Percentiles rank a stretch among this genome's conserved stretches.
Evolutionary conservation across 2,329 filamentous ascomycete species (phyloP).

Genomic region (Salinomyces thailandicus): DNA sequence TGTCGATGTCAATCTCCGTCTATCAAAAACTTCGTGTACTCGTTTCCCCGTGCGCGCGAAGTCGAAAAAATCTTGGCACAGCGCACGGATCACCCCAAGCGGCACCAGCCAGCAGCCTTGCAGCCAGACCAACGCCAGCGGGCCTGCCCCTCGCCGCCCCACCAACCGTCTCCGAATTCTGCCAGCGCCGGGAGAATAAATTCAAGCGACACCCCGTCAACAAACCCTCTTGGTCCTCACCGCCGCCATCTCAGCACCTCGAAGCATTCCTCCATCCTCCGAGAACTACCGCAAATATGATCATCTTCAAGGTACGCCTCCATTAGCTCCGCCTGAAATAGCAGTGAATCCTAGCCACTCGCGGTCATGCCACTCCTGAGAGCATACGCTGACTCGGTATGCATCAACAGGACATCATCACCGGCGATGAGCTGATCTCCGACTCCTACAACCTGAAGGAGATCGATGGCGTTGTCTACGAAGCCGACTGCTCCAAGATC

Average conservation of each 20-base stretch:
- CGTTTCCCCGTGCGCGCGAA: neutral
- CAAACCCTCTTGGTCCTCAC: neutral
- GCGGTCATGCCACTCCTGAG: too few relatives aligned
- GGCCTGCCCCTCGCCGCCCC: conserved; percentile 1
- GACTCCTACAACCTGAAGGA: conserved; percentile 82
- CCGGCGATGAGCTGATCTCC: conserved; percentile 90
- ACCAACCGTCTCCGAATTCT: conserved; percentile 1
- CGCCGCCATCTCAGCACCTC: conserved; percentile 6
- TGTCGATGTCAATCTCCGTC: conserved; percentile 1
- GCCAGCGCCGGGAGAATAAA: conserved; percentile 1
- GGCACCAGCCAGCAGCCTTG: neutral
- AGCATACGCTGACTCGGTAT: neutral
- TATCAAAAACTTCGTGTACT: neutral
- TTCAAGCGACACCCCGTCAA: neutral
- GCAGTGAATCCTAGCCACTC: too few relatives aligned
- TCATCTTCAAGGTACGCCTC: conserved; percentile 48
- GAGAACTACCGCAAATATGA: conserved; percentile 36
- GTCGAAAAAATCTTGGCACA: neutral
- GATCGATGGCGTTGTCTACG: conserved; percentile 70
- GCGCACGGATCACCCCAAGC: conserved; percentile 1
- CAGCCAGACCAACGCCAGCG: too few relatives aligned
- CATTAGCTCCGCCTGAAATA: too few relatives aligned
- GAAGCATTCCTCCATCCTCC: neutral
- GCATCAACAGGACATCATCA: conserved; percentile 66
- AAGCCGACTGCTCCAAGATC: conserved; percentile 89